A percentile compares a stretch with the other conserved stretches of the same genome.
phyloP scores from a whole-genome alignment of 805 yeast genomes.

The Grigorovia jiainica region DNA sequence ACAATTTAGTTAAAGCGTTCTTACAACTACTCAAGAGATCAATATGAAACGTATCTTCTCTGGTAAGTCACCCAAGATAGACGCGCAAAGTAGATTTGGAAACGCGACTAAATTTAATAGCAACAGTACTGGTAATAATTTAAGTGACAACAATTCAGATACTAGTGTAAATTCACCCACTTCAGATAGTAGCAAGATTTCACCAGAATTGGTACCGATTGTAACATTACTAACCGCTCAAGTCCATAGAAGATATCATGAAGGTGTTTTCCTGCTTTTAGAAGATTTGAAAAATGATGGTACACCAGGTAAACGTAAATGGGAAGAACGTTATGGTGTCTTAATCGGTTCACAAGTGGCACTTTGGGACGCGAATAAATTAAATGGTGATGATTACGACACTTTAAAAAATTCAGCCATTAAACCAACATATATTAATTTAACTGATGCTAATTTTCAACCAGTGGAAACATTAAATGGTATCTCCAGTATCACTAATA shows the following conservation, averaged over 20 bases:
- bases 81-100: neutral
- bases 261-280: constrained; percentile 65
- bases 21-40: neutral
- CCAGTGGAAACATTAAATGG: constrained; percentile 59
- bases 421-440: constrained; percentile 80
- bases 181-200: constrained; percentile 11
- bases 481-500: constrained; percentile 39
- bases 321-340: constrained; percentile 92
- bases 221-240: constrained; percentile 69
- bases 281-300: constrained; percentile 80
- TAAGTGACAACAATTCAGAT: neutral
- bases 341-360: constrained; percentile 87
- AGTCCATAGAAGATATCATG: constrained; percentile 62
- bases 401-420: constrained; percentile 45
- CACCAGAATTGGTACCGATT: constrained; percentile 49
- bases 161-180: neutral
- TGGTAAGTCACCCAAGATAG: constrained; percentile 9
- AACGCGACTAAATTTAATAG: neutral
- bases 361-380: constrained; percentile 73
- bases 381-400: constrained; percentile 37
- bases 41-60: constrained; percentile 24
- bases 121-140: neutral
- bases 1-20: neutral
- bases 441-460: constrained; percentile 81
- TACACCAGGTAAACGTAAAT: constrained; percentile 67